Percentiles rank a stretch among this genome's conserved stretches.
phyloP scores from a whole-genome alignment of 139 green algal genomes.

The Chlorella ohadii region DNA sequence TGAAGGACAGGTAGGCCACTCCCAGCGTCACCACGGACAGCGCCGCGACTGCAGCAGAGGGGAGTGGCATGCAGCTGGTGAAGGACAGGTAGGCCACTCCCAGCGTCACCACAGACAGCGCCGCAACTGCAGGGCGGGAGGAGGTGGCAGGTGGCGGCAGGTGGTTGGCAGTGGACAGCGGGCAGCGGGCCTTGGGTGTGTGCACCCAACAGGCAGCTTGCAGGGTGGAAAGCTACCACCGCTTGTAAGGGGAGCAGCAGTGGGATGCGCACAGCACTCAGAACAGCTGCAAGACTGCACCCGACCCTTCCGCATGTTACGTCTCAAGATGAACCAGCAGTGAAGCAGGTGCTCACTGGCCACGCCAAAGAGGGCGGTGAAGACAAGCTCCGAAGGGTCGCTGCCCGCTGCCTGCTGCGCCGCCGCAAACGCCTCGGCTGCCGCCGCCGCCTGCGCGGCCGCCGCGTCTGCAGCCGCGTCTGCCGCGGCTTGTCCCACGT shows the following conservation, averaged over 20 bases:
- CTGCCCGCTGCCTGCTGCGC: neutral
- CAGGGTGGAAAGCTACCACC: too few species aligned
- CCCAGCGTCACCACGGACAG: slow-evolving; percentile 51
- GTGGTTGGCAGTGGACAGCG: neutral
- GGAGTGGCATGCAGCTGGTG: slow-evolving; percentile 27
- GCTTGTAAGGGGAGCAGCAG: too few species aligned
- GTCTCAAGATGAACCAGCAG: too few species aligned
- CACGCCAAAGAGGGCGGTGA: slow-evolving; percentile 40
- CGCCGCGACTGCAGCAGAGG: slow-evolving; percentile 18
- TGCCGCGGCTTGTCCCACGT: neutral
- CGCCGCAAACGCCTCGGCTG: neutral
- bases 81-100: slow-evolving; percentile 54
- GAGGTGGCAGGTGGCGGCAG: too few species aligned
- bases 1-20: slow-evolving; percentile 51
- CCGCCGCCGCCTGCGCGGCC: neutral
- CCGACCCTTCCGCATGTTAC: too few species aligned
- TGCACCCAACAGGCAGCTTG: too few species aligned
- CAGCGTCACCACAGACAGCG: slow-evolving; percentile 48
- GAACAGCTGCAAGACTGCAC: too few species aligned
- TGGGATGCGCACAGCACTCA: too few species aligned
- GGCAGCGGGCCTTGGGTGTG: neutral
- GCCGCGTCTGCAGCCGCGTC: neutral
- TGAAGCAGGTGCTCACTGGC: neutral
- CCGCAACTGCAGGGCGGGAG: slow-evolving; percentile 37
- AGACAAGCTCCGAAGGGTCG: slow-evolving; percentile 35